A percentile compares a stretch with the other conserved stretches of the same genome.
These are phyloP conservation scores for Trichoderma arundinaceum DNA, from an alignment of 2,329 filamentous ascomycete species.

Conservation along the genomic window DNA sequence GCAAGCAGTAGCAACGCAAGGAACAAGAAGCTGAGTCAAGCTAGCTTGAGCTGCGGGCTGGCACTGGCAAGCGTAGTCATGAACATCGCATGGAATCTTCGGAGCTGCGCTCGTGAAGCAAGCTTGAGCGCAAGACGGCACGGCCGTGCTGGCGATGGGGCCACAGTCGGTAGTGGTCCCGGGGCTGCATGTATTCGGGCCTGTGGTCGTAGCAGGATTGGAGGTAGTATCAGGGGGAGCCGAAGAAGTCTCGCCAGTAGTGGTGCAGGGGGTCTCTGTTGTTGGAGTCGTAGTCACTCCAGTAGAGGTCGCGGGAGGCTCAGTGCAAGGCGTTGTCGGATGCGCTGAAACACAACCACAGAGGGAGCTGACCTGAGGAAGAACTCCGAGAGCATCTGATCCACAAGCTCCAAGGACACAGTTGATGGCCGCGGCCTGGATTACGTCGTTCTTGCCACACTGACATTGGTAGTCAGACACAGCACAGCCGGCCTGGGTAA, in stretches of 20 bases:
- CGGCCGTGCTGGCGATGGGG: constrained; percentile 37
- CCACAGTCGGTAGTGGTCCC: constrained; percentile 37
- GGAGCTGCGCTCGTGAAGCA: constrained; percentile 40
- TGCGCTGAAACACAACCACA: constrained; percentile 38
- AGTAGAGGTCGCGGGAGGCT: constrained; percentile 16
- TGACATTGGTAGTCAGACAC: constrained; percentile 34
- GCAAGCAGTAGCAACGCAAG: constrained; percentile 39
- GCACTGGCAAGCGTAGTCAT: constrained; percentile 42
- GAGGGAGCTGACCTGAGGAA: constrained; percentile 35
- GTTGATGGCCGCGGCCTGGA: constrained; percentile 32
- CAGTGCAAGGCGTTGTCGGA: constrained; percentile 29
- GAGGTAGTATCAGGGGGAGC: background rate
- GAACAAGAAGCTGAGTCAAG: constrained; percentile 37
- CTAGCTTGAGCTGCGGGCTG: constrained; percentile 35
- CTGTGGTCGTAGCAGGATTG: constrained; percentile 28
- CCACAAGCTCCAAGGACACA: constrained; percentile 39
- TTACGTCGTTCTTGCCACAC: constrained; percentile 32
- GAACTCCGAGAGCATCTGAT: constrained; percentile 33
- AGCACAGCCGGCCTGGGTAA: constrained; percentile 28
- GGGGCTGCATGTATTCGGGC: constrained; percentile 32
- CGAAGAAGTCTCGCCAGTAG: constrained; percentile 1
- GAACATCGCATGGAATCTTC: constrained; percentile 37
- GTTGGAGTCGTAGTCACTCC: background rate
- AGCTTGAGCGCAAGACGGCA: constrained; percentile 39
- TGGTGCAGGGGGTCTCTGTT: background rate